phyloP scores from a whole-genome alignment of 169 alveolate species.

The Plasmodium adleri region DNA sequence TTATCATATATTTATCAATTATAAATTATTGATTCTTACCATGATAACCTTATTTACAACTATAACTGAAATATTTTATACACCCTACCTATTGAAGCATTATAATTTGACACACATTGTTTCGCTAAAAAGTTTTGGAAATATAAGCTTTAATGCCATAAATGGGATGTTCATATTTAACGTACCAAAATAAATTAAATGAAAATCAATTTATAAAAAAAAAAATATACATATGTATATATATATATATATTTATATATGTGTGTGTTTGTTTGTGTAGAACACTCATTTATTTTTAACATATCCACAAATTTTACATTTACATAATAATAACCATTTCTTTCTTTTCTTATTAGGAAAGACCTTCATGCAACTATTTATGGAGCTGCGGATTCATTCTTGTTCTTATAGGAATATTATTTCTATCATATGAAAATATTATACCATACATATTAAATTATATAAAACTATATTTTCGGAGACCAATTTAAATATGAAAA shows the following conservation, averaged over 20 bases:
- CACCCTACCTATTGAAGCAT: slow-evolving; percentile 27
- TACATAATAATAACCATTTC: background rate
- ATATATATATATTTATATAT: background rate
- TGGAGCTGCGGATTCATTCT: slow-evolving; percentile 42
- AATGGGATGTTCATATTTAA: slow-evolving; percentile 40
- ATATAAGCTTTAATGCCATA: slow-evolving; percentile 21
- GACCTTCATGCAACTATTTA: slow-evolving; percentile 18
- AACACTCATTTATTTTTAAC: background rate
- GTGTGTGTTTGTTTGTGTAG: background rate
- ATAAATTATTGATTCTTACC: slow-evolving; percentile 12
- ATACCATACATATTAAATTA: slow-evolving; percentile 1
- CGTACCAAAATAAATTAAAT: slow-evolving; percentile 1
- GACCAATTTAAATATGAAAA: background rate
- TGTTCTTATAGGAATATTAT: slow-evolving; percentile 25
- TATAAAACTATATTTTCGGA: slow-evolving; percentile 5
- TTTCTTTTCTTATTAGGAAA: slow-evolving; percentile 19
- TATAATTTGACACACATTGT: slow-evolving; percentile 32
- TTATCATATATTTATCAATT: slow-evolving; percentile 12
- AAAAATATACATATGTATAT: background rate
- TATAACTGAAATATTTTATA: slow-evolving; percentile 14
- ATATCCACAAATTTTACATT: background rate
- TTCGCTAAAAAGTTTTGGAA: slow-evolving; percentile 36
- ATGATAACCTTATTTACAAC: slow-evolving; percentile 4
- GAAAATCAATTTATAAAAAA: no score
- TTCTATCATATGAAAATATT: slow-evolving; percentile 28